Percentiles rank a stretch among this genome's conserved stretches.
phyloP scores from a whole-genome alignment of 169 alveolate species.

The Pseudocohnilembus persalinus region DNA sequence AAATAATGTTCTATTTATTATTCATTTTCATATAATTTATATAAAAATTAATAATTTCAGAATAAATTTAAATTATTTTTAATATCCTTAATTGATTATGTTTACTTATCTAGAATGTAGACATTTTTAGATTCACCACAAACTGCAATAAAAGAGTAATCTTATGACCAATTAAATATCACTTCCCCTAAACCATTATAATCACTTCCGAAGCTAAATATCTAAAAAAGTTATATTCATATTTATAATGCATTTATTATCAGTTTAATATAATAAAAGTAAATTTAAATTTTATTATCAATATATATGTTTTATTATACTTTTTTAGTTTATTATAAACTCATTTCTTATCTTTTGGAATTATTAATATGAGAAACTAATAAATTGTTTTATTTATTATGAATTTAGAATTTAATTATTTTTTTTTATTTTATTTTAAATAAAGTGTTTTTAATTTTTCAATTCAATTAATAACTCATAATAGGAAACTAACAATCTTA shows the following conservation, averaged over 20 bases:
- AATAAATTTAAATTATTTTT: not conserved
- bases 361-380: too few species aligned
- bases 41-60: not conserved
- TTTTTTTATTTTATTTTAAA: too few species aligned
- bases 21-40: not conserved
- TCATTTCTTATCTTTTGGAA: too few species aligned
- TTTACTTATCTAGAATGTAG: constrained; percentile 40
- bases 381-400: too few species aligned
- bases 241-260: not conserved
- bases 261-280: too few species aligned
- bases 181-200: constrained; percentile 34
- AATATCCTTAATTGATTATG: not conserved
- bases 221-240: not conserved
- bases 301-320: too few species aligned
- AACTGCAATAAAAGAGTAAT: constrained; percentile 33
- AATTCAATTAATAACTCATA: too few species aligned
- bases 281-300: too few species aligned
- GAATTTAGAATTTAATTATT: too few species aligned
- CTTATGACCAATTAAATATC: constrained; percentile 38
- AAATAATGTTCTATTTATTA: not conserved
- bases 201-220: constrained; percentile 33
- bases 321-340: too few species aligned
- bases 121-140: constrained; percentile 28
- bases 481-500: too few species aligned
- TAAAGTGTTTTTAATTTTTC: too few species aligned